Evolutionary conservation across 306 rosid genomes (phyloP), one percentile per base, ranked within the genome.

Genomic region (Begonia fuchsioides): DNA sequence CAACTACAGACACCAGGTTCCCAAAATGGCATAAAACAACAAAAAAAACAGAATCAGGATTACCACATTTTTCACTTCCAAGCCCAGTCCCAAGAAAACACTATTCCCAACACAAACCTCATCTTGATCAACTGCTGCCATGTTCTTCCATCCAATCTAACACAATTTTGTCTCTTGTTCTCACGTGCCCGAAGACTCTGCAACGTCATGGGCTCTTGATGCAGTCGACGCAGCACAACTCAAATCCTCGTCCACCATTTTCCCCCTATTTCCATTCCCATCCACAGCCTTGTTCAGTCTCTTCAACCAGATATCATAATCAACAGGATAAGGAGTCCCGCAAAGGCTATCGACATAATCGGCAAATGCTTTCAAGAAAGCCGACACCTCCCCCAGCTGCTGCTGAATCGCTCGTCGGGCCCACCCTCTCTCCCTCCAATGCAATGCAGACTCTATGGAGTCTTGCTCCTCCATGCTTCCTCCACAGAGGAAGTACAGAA

Each of bases 281-380:
- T 90, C 53, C 98, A 95, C 47, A 65, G 59, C 84, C 72, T 81
- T 76, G 72, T 75, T 81, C 72, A 90, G 55, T 74, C 98, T 77
- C 78, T 86, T 81, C 53, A 90, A 59, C 98, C 98, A 90, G 50
- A 90, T 90, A 32, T 77, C 80, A 51, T 81, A 85, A 78, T 85
- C 84, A 76, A 90, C 78, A 13, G 86, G 94, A 62, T 90, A 90
- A 14, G 98, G 98, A 12, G 98, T 90, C 44, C 98, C 98, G 43
- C 95, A 90, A 6, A 90, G 83, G 72, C 98, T 90, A 65, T 85
- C 98, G 43, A 90, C 98, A 51, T 90, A 90, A 67, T 90, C 98
- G 0, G 98, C 59, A 69, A 90, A 81, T 53, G 98, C 98, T 69
- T 90, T 90, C 72, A 90, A 65, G 40, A 85, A 74, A 0, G 98